Evolutionary conservation across 768 basidiomycete species (phyloP).

Genomic region (Chalciporus chontae): DNA sequence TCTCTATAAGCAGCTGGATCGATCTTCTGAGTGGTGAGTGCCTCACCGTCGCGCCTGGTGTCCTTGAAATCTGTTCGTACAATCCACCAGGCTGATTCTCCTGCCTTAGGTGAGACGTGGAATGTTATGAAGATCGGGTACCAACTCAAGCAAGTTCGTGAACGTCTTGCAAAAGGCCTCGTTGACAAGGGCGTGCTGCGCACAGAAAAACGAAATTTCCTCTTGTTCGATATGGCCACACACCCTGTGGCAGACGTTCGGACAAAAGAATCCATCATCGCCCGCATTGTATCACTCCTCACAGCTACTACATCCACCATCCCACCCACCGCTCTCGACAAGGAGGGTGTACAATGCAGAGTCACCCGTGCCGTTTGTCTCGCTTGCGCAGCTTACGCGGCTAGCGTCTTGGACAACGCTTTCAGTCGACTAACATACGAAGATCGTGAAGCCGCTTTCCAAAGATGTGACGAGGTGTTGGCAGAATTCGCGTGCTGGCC

Average conservation of each 20-base stretch:
- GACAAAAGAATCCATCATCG: conserved; percentile 81
- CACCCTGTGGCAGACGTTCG: conserved; percentile 95
- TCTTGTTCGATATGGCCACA: conserved; percentile 99
- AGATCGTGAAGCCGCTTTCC: conserved; percentile 90
- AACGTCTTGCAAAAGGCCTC: conserved; percentile 93
- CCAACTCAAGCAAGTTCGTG: conserved; percentile 97
- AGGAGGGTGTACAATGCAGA: conserved; percentile 78
- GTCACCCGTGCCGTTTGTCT: conserved; percentile 78
- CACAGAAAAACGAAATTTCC: conserved; percentile 97
- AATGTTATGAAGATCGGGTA: conserved; percentile 99
- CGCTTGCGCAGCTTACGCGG: conserved; percentile 90
- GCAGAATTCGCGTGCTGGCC: conserved; percentile 92
- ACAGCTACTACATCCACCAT: conserved; percentile 81
- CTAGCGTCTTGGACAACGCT: conserved; percentile 93
- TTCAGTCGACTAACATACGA: conserved; percentile 87
- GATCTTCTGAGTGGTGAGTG: conserved; percentile 83
- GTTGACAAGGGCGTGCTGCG: conserved; percentile 99
- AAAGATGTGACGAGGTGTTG: conserved; percentile 89
- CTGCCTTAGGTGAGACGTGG: conserved; percentile 89
- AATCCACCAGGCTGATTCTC: background rate
- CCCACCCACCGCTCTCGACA: conserved; percentile 68
- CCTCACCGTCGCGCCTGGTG: background rate
- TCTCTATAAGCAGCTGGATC: conserved; percentile 89
- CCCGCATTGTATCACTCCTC: conserved; percentile 71
- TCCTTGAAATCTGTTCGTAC: background rate